Conservation (phyloP, 140 eudicot genomes). For the Eryngium alpinum region DNA sequence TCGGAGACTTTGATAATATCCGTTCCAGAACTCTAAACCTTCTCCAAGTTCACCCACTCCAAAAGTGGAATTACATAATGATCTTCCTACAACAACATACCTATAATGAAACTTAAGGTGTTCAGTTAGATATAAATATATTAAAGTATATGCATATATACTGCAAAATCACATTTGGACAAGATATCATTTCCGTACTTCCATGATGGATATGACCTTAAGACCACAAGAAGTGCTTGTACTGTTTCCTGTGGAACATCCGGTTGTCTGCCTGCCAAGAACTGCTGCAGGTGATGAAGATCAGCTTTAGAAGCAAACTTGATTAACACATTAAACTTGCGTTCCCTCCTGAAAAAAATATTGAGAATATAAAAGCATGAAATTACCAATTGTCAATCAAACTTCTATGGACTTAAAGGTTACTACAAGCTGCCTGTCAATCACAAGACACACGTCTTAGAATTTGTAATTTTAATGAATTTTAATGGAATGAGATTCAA, state of each 20-base stretch:
- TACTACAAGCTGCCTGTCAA: not conserved
- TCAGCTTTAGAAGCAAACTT: constrained; percentile 64
- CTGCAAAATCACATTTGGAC: too few species aligned
- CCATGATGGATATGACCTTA: constrained; percentile 20
- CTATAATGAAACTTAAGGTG: constrained; percentile 26
- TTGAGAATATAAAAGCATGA: too few species aligned
- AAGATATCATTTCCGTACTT: too few species aligned
- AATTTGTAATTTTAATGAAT: too few species aligned
- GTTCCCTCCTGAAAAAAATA: constrained; percentile 35
- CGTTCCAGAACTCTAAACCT: constrained; percentile 71
- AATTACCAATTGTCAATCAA: too few species aligned
- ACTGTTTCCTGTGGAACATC: constrained; percentile 72
- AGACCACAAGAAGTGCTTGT: constrained; percentile 71
- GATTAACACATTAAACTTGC: constrained; percentile 50
- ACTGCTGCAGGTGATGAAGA: constrained; percentile 44
- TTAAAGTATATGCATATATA: too few species aligned
- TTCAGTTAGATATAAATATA: too few species aligned
- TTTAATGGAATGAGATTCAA: not conserved
- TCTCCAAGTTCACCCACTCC: constrained; percentile 45
- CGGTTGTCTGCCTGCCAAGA: constrained; percentile 36
- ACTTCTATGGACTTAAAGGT: too few species aligned
- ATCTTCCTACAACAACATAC: constrained; percentile 56
- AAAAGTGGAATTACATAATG: constrained; percentile 34
- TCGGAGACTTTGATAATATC: constrained; percentile 68
- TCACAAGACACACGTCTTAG: not conserved